phyloP scores from a whole-genome alignment of 2,329 filamentous ascomycete genomes.

The Diatrype stigma region DNA sequence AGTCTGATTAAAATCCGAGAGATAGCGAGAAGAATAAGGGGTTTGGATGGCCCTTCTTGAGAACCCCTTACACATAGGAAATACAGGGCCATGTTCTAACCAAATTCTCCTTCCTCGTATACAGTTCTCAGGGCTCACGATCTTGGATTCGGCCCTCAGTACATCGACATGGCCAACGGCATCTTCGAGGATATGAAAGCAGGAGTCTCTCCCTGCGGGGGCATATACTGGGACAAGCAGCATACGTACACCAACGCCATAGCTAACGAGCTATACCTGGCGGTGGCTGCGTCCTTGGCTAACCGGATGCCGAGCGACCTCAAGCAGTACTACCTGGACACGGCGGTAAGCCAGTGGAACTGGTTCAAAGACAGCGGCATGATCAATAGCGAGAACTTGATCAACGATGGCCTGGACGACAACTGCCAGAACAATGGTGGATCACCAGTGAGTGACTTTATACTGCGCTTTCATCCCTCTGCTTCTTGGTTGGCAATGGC shows the following conservation, averaged over 20 bases:
- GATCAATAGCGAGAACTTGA: constrained; percentile 38
- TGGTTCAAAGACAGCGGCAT: constrained; percentile 44
- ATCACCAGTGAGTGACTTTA: constrained; percentile 27
- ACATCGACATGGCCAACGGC: constrained; percentile 43
- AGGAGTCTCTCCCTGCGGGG: constrained; percentile 44
- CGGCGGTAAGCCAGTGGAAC: constrained; percentile 40
- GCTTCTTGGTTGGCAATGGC: background rate
- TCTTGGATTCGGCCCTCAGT: constrained; percentile 34
- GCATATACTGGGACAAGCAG: constrained; percentile 51
- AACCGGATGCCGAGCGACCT: constrained; percentile 32
- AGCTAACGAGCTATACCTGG: constrained; percentile 49
- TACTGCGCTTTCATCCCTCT: background rate
- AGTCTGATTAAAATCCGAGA: constrained; percentile 49
- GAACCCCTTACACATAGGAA: no score
- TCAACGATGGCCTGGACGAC: constrained; percentile 44
- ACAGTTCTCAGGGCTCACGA: constrained; percentile 34
- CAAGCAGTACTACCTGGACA: constrained; percentile 32
- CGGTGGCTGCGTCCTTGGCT: constrained; percentile 43
- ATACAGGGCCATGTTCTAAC: constrained; percentile 52
- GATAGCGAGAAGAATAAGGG: constrained; percentile 41
- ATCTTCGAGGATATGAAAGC: constrained; percentile 50
- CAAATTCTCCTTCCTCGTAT: constrained; percentile 39
- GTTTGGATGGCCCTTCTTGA: no score
- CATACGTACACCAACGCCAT: constrained; percentile 43
- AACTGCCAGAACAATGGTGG: constrained; percentile 48